Percentiles rank a stretch among this genome's conserved stretches.
These are phyloP conservation scores for Candida broadrunensis DNA, from an alignment of 805 yeast genomes.

Conservation along the genomic window DNA sequence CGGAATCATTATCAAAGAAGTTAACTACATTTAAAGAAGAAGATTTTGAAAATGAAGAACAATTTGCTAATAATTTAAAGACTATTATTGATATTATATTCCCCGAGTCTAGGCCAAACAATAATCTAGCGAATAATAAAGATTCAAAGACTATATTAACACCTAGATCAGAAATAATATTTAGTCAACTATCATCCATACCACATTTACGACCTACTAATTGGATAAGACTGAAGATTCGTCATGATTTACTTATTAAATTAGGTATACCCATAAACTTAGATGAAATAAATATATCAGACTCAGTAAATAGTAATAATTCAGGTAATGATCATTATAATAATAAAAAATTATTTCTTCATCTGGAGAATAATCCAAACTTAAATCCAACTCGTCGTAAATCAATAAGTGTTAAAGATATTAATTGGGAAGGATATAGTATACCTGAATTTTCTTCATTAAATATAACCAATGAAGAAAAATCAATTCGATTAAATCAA, in stretches of 20 bases:
- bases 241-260: conserved; percentile 59
- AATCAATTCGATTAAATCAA: conserved; percentile 18
- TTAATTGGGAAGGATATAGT: conserved; percentile 32
- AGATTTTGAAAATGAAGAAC: conserved; percentile 8
- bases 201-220: conserved; percentile 57
- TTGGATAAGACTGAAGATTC: conserved; percentile 67
- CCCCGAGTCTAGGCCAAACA: neutral
- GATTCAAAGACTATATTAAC: conserved; percentile 13
- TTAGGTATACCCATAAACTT: conserved; percentile 73
- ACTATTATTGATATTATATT: neutral
- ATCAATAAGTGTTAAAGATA: conserved; percentile 25
- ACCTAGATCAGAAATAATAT: conserved; percentile 38
- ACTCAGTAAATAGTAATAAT: neutral
- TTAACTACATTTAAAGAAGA: conserved; percentile 10
- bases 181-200: conserved; percentile 44
- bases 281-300: conserved; percentile 43
- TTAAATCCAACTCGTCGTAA: conserved; percentile 10
- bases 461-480: conserved; percentile 24
- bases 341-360: neutral
- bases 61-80: conserved; percentile 9
- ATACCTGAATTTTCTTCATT: conserved; percentile 35
- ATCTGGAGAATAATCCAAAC: neutral
- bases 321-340: neutral
- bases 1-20: neutral
- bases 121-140: neutral